phyloP scores from a whole-genome alignment of 2,329 filamentous ascomycete species.

The Penicillium sp. region DNA sequence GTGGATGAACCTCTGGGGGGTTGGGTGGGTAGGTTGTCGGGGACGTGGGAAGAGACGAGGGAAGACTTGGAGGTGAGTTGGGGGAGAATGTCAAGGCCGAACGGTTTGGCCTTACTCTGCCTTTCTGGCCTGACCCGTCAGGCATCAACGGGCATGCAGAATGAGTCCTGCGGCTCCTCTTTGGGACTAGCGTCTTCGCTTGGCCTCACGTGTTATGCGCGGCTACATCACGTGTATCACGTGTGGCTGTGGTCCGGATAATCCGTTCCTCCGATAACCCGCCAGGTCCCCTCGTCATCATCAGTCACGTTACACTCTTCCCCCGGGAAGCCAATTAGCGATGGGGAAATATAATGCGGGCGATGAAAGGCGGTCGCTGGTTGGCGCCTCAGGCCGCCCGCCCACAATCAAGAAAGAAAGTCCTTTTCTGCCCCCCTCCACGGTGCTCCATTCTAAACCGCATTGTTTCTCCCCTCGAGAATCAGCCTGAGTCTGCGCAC shows the following conservation, averaged over 20 bases:
- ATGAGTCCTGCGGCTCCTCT: neutral
- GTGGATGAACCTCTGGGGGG: conserved; percentile 18
- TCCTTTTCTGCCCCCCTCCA: conserved; percentile 22
- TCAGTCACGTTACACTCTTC: too few relatives aligned
- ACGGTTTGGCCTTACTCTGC: conserved; percentile 31
- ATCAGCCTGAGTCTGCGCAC: conserved; percentile 24
- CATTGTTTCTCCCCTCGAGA: conserved; percentile 20
- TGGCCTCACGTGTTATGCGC: conserved; percentile 21
- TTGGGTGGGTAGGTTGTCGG: conserved; percentile 24
- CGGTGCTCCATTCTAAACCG: neutral
- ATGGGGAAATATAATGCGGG: conserved; percentile 20
- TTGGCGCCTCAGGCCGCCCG: conserved; percentile 27
- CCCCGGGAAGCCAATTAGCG: conserved; percentile 25
- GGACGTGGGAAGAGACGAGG: conserved; percentile 40
- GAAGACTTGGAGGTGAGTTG: conserved; percentile 33
- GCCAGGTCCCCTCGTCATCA: too few relatives aligned
- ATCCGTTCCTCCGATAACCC: neutral
- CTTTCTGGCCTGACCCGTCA: conserved; percentile 26
- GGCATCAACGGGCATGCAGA: too few relatives aligned
- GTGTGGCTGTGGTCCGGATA: conserved; percentile 11
- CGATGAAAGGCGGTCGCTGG: conserved; percentile 16
- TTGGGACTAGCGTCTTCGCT: conserved; percentile 24
- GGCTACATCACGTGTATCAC: conserved; percentile 16
- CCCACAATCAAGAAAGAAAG: conserved; percentile 31
- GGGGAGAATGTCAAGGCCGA: conserved; percentile 30